Evolutionary conservation across 2,329 filamentous ascomycete genomes (phyloP), one percentile per base, ranked within the genome.

Genomic region (Neurospora crassa): DNA sequence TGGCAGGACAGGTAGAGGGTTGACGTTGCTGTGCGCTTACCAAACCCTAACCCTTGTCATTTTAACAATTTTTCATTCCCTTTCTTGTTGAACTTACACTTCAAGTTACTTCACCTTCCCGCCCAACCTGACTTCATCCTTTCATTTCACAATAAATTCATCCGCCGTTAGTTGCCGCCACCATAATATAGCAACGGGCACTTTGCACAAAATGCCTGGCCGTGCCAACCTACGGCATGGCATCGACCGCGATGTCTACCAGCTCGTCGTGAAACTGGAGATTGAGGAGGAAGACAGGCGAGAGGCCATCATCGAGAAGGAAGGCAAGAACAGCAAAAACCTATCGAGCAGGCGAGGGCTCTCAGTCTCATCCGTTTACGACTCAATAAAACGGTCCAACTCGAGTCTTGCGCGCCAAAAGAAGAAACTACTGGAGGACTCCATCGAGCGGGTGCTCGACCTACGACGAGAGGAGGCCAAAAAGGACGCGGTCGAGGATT

Each of bases 381-480:
- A 94, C 47, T 88, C 88, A 72, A 93, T 98, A 73, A 92, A 94
- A 76, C 83, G 85, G 69, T 97, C 94, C 16, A 97, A 97, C 79
- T 97, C 94, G 0, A 94, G 91, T 75, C 82, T 98, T 29, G 93
- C 92, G 74, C 86, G 96, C 29, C 89, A 92, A 75, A 93, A 93
- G 47, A 97, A 96, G 80, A 90, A 90, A 73, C 84, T 91, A 0
- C 82, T 98, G 1, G 92, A 97, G 79, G 92, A 96, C 74, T 91
- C 92, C 43, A 93, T 98, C 74, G 93, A 97, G 73, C 86, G 93
- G 8, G 93, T 94, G 0, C 82, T 97, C 18, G 87, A 90, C 8
- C 88, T 93, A 20, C 84, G 95, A 5, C 91, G 90, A 74, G 88
- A 92, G 75, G 87, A 90, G 72, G 80, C 84, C 16, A 86, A 84